phyloP scores from a whole-genome alignment of 352 stramenopile species.

The Pythium aquatile region DNA sequence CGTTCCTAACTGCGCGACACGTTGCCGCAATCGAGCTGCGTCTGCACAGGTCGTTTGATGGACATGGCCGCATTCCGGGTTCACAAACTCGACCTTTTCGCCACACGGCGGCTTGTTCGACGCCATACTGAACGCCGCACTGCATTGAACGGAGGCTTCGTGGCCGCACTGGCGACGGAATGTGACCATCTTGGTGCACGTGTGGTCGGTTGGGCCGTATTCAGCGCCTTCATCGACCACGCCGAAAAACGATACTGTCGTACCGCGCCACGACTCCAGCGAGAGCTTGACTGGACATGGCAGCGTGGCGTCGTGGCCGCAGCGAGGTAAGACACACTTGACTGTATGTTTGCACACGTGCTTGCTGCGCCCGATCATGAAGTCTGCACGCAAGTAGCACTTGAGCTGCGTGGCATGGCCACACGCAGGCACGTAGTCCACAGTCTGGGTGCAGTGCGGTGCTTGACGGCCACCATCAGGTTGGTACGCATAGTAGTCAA shows the following conservation, averaged over 20 bases:
- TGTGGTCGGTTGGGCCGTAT: slow-evolving; percentile 73
- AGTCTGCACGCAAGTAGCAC: slow-evolving; percentile 54
- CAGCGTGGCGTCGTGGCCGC: slow-evolving; percentile 51
- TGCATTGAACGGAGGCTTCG: slow-evolving; percentile 48
- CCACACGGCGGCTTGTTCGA: slow-evolving; percentile 41
- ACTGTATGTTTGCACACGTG: slow-evolving; percentile 64
- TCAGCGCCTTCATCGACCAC: slow-evolving; percentile 53
- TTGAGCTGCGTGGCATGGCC: slow-evolving; percentile 57
- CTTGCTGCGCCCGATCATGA: slow-evolving; percentile 21
- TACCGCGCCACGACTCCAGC: slow-evolving; percentile 53
- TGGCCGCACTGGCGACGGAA: slow-evolving; percentile 73
- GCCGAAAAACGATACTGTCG: slow-evolving; percentile 30
- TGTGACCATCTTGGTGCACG: slow-evolving; percentile 52
- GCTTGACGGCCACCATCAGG: slow-evolving; percentile 21
- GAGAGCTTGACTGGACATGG: slow-evolving; percentile 44
- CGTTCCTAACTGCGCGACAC: neutral
- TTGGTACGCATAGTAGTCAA: slow-evolving; percentile 56
- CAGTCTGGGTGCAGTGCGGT: slow-evolving; percentile 49
- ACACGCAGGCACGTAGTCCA: slow-evolving; percentile 65
- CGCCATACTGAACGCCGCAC: slow-evolving; percentile 70
- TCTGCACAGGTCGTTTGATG: slow-evolving; percentile 56
- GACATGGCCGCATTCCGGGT: slow-evolving; percentile 73
- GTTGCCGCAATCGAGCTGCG: slow-evolving; percentile 14
- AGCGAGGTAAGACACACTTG: slow-evolving; percentile 52
- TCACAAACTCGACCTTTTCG: slow-evolving; percentile 42